phyloP scores from a whole-genome alignment of 2,329 filamentous ascomycete genomes.

The Biscogniauxia mediterranea region DNA sequence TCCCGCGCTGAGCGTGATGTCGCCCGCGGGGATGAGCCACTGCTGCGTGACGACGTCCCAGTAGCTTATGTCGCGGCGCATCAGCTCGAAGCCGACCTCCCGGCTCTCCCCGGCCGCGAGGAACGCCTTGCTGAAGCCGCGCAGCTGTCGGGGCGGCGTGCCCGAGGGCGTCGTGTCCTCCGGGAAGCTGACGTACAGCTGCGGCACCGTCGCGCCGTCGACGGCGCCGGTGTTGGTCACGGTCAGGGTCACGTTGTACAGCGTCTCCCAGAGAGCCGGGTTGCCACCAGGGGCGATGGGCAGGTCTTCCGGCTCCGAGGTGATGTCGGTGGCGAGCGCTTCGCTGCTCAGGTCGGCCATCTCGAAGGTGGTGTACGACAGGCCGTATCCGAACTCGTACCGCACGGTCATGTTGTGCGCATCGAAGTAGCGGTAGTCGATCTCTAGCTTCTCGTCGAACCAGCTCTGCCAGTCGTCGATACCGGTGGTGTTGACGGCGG shows the following conservation, averaged over 20 bases:
- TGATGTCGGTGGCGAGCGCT: slow-evolving; percentile 24
- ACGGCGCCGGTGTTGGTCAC: slow-evolving; percentile 52
- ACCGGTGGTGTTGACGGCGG: slow-evolving; percentile 36
- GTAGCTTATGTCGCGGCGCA: slow-evolving; percentile 47
- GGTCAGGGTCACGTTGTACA: slow-evolving; percentile 47
- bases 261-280: slow-evolving; percentile 49
- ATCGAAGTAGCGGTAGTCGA: slow-evolving; percentile 68
- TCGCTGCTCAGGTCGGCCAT: slow-evolving; percentile 46
- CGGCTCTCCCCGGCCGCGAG: slow-evolving; percentile 41
- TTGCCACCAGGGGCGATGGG: slow-evolving; percentile 52
- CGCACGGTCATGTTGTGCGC: slow-evolving; percentile 55
- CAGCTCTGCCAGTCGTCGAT: slow-evolving; percentile 42
- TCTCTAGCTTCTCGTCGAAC: slow-evolving; percentile 64
- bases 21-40: slow-evolving; percentile 34
- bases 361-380: slow-evolving; percentile 51
- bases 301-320: slow-evolving; percentile 28
- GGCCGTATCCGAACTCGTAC: slow-evolving; percentile 65
- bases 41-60: slow-evolving; percentile 45
- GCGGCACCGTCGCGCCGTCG: slow-evolving; percentile 48
- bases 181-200: slow-evolving; percentile 53
- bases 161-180: slow-evolving; percentile 33
- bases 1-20: slow-evolving; percentile 19
- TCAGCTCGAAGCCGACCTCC: slow-evolving; percentile 44
- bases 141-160: slow-evolving; percentile 49
- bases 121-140: slow-evolving; percentile 51